Percentiles rank a stretch among this genome's conserved stretches.
phyloP scores from a whole-genome alignment of 345 rosid species.

The Lepidium africanum region DNA sequence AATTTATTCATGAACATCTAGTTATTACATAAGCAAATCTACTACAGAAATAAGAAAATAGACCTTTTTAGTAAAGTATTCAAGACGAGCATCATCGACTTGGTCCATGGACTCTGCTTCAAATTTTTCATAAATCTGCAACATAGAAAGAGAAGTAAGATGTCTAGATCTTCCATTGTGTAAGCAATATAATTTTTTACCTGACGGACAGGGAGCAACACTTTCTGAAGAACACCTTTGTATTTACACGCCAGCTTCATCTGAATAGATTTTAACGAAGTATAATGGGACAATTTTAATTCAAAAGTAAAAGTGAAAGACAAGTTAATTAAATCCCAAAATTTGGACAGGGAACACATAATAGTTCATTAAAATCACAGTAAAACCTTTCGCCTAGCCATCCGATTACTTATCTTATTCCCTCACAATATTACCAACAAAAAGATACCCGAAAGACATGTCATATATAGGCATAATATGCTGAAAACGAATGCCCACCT shows the following conservation, averaged over 20 bases:
- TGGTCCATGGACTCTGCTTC: conserved; percentile 44
- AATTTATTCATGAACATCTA: background rate
- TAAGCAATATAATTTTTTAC: conserved; percentile 31
- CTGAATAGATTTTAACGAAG: conserved; percentile 29
- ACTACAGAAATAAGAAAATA: background rate
- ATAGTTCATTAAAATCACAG: background rate
- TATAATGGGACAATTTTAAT: background rate
- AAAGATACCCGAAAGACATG: background rate
- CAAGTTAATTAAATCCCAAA: background rate
- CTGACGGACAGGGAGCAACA: conserved; percentile 74
- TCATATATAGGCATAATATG: background rate
- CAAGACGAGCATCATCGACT: conserved; percentile 75
- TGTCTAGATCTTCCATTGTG: background rate
- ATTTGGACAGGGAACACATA: background rate
- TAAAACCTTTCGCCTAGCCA: background rate
- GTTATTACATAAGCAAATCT: background rate
- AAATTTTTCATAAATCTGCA: conserved; percentile 80
- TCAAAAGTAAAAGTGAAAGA: conserved; percentile 2
- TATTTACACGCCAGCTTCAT: conserved; percentile 52
- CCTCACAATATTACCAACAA: conserved; percentile 7
- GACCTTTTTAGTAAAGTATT: conserved; percentile 77
- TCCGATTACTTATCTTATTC: conserved; percentile 6
- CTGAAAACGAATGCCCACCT: conserved; percentile 37
- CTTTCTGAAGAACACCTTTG: conserved; percentile 84
- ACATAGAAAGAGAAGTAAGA: conserved; percentile 14